Evolutionary conservation across 345 rosid species (phyloP).

Genomic region (Anacardium occidentale): DNA sequence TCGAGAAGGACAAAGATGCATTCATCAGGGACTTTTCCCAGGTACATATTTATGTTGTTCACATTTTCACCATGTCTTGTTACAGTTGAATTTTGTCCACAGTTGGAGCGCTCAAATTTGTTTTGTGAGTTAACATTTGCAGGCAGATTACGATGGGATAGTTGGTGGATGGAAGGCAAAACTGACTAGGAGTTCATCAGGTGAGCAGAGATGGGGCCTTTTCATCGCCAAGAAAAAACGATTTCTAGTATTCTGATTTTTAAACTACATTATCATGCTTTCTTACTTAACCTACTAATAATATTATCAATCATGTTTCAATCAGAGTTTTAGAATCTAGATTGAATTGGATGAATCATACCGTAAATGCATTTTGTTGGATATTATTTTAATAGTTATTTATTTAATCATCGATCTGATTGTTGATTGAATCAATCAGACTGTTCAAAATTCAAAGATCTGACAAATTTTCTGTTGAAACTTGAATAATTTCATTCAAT

Average conservation of each 20-base stretch:
- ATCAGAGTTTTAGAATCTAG: too few species aligned
- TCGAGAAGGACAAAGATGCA: slow-evolving; percentile 72
- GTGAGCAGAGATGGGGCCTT: slow-evolving; percentile 83
- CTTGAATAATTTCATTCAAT: too few species aligned
- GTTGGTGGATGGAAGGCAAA: slow-evolving; percentile 82
- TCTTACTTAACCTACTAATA: background rate
- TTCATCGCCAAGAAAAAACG: slow-evolving; percentile 57
- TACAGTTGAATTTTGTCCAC: background rate
- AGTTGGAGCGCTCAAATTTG: background rate
- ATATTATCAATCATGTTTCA: background rate
- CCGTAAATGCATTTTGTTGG: too few species aligned
- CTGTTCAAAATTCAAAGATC: too few species aligned
- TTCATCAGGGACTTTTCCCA: slow-evolving; percentile 78
- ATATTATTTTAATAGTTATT: too few species aligned
- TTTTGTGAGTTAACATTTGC: slow-evolving; percentile 14
- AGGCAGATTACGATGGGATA: slow-evolving; percentile 76
- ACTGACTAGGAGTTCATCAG: slow-evolving; percentile 60
- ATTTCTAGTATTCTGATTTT: slow-evolving; percentile 12
- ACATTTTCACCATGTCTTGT: background rate
- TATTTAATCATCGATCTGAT: too few species aligned
- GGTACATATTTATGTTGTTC: slow-evolving; percentile 33
- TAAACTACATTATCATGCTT: background rate
- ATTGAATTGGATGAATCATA: too few species aligned
- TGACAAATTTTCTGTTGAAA: too few species aligned
- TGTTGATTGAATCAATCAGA: too few species aligned